Evolutionary conservation across 1,139 yeast species (phyloP), one percentile per base, ranked within the genome.

Genomic region (Debaryomyces robertsiae): DNA sequence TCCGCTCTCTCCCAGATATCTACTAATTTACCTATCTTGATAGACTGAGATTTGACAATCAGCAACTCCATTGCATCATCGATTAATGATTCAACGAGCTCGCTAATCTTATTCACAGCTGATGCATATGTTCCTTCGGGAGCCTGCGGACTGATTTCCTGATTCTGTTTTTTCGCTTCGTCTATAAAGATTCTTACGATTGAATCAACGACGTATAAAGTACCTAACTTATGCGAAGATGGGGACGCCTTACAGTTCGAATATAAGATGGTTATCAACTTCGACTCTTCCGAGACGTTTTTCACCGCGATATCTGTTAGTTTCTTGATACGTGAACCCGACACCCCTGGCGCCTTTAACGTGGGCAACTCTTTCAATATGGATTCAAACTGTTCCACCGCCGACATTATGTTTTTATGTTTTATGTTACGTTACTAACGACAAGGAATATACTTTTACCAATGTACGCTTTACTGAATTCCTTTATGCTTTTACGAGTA

Each of bases 1-100:
- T 80, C 82, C 27, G 93, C 86, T 50, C 89, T 81, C 54, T 82
- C 89, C 98, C 98, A 93, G 55, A 93, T 91, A 49, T 88, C 96
- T 51, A 93, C 77, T 53, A 93, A 75, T 64, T 90, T 91, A 56
- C 81, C 73, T 51, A 90, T 80, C 63, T 90, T 93, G 45, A 80
- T 88, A 58, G 72, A 71, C 50, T 80, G 82, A 38, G 77, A 71
- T 42, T 73, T 72, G 38, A 69, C 69, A 42, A 71, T 64, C 51
- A 80, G 73, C 46, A 73, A 75, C 39, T 75, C 74, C 54, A 82
- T 63, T 23, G 88, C 79, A 52, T 80, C 81, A 52, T 79, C 80
- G 43, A 84, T 62, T 40, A 83, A 66, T 30, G 78, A 73, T 54
- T 78, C 81, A 48, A 84, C 75, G 50, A 79, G 67, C 46, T 74